Percentiles rank a stretch among this genome's conserved stretches.
phyloP scores from a whole-genome alignment of 768 basidiomycete genomes.

The Pulveroboletus sp. region DNA sequence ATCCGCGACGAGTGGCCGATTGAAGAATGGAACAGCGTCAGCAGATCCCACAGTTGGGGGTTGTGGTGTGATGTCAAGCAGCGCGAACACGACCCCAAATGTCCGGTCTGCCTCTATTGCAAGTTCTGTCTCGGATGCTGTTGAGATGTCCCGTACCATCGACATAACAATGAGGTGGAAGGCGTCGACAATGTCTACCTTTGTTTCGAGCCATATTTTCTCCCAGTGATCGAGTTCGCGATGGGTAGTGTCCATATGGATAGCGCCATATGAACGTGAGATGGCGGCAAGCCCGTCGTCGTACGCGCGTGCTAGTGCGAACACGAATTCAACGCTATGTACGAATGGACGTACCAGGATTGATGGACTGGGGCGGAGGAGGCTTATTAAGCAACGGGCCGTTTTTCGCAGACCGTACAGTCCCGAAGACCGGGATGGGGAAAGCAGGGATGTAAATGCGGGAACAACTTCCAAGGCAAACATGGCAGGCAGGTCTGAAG shows the following conservation, averaged over 20 bases:
- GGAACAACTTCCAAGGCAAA: slow-evolving; percentile 48
- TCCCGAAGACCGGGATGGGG: slow-evolving; percentile 41
- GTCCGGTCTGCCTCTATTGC: slow-evolving; percentile 47
- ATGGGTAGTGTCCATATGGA: slow-evolving; percentile 25
- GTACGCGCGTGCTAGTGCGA: slow-evolving; percentile 57
- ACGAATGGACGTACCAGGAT: slow-evolving; percentile 49
- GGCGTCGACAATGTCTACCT: slow-evolving; percentile 64
- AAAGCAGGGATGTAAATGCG: slow-evolving; percentile 47
- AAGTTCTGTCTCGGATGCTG: slow-evolving; percentile 39
- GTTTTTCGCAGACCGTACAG: slow-evolving; percentile 64
- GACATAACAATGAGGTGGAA: slow-evolving; percentile 57
- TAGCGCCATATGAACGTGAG: slow-evolving; percentile 59
- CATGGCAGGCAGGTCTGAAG: slow-evolving; percentile 29
- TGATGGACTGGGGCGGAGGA: slow-evolving; percentile 49
- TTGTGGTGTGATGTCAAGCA: slow-evolving; percentile 43
- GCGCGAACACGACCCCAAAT: slow-evolving; percentile 54
- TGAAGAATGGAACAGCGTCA: slow-evolving; percentile 52
- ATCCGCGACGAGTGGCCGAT: slow-evolving; percentile 62
- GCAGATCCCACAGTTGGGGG: slow-evolving; percentile 10
- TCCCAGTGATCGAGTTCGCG: slow-evolving; percentile 60
- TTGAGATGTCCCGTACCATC: slow-evolving; percentile 45
- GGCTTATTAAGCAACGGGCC: slow-evolving; percentile 48
- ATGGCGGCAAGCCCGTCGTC: slow-evolving; percentile 51
- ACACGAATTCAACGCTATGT: slow-evolving; percentile 45
- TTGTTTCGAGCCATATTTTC: slow-evolving; percentile 64